phyloP scores from a whole-genome alignment of 495 filamentous ascomycete species.

The Talaromyces thailandensis region DNA sequence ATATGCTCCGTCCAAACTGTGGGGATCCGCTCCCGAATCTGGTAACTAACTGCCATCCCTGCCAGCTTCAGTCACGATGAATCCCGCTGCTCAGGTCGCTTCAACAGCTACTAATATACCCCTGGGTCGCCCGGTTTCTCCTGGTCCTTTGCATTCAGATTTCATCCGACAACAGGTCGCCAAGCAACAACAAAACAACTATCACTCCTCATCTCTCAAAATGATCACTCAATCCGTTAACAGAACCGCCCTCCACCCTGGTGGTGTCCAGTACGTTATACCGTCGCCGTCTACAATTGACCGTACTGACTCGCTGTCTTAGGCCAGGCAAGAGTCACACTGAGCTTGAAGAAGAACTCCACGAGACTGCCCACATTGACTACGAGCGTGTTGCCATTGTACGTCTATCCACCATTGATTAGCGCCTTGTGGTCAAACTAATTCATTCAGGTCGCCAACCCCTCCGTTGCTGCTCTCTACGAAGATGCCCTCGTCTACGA shows the following conservation, averaged over 20 bases:
- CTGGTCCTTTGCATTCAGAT: constrained; percentile 45
- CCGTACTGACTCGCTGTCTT: constrained; percentile 21
- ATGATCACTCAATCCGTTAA: constrained; percentile 78
- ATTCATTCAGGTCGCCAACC: constrained; percentile 65
- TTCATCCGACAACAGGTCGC: constrained; percentile 50
- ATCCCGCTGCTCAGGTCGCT: constrained; percentile 33
- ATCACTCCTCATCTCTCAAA: constrained; percentile 48
- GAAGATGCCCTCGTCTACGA: constrained; percentile 99
- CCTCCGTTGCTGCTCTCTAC: constrained; percentile 88
- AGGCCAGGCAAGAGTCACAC: constrained; percentile 84
- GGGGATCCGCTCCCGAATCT: not conserved
- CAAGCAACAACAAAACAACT: constrained; percentile 56
- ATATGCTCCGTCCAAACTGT: constrained; percentile 4
- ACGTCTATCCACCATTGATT: constrained; percentile 19
- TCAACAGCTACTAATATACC: constrained; percentile 27
- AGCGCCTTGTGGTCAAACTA: not conserved
- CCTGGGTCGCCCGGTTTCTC: constrained; percentile 31
- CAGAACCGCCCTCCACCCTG: constrained; percentile 81
- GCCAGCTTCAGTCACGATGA: constrained; percentile 12
- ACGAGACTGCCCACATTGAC: constrained; percentile 98
- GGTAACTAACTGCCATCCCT: constrained; percentile 1
- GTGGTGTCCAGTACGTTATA: constrained; percentile 76
- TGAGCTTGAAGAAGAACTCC: constrained; percentile 93
- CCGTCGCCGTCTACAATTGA: constrained; percentile 7
- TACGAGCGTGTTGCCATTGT: constrained; percentile 98